Evolutionary conservation across 805 yeast genomes (phyloP), one percentile per base, ranked within the genome.

Genomic region (Nakazawaea peltata): DNA sequence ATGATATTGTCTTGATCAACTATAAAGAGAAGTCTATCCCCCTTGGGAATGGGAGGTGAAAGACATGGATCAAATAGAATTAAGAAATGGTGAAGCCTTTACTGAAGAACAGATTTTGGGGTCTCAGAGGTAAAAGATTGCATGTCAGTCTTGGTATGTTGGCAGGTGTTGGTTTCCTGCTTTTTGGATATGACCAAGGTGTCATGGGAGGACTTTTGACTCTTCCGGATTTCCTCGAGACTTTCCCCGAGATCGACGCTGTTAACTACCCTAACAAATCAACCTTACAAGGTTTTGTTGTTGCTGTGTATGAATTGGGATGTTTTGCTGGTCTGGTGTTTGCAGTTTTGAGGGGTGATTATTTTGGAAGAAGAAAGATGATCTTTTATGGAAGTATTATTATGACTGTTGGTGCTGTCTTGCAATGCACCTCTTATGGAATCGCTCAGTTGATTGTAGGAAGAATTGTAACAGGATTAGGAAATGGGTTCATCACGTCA

Each of bases 141-240:
- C 48, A 46, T 22, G 11, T 22, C 8, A 25, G 30, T 6, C 45
- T 49, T 21, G 41, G 44, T 12, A 15, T 43, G 4, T 40, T 51
- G 47, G 52, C 55, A 1, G 48, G 52, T 1, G 38, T 44, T 33
- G 67, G 67, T 12, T 64, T 64, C 37, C 40, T 59, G 8, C 58
- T 67, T 17, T 69, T 69, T 43, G 75, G 75, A 29, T 69, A 68
- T 38, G 73, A 69, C 43, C 75, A 69, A 48, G 75, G 74, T 43
- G 67, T 69, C 36, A 66, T 67, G 71, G 65, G 71, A 23, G 44
- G 52, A 4, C 32, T 53, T 18, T 33, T 53, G 24, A 49, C 55
- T 8, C 36, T 52, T 25, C 39, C 33, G 11, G 35, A 47, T 14
- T 51, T 50, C 39, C 41, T 47, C 32, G 39, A 30, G 2, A 43